Evolutionary conservation across 192 early-diverging fungal genomes (phyloP), one percentile per base, ranked within the genome.

Genomic region (Dissophora ornata): DNA sequence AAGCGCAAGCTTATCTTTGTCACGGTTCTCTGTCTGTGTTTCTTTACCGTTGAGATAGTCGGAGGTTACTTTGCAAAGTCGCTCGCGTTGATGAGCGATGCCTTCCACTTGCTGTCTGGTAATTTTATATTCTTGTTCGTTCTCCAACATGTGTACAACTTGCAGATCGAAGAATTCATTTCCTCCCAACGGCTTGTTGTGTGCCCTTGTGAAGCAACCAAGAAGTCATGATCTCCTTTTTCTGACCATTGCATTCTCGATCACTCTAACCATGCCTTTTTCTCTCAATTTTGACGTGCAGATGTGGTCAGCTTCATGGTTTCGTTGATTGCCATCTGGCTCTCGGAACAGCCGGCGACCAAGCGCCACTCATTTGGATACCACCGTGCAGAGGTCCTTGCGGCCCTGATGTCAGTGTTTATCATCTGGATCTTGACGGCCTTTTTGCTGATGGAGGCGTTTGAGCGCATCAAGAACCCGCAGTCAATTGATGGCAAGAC

Each of bases 391-490:
- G 91, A 95, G 69, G 90, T 94, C 51, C 74, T 95, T 38, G 94
- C 91, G 25, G 94, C 93, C 0, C 78, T 94, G 16, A 56, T 84
- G 51, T 93, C 92, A 9, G 90, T 89, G n/a, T 83, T 91, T 30
- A 82, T 90, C 28, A 92, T 95, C 49, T 95, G 94, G 94, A 74
- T 89, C 32, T 57, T 95, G 34, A 94, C 94, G 0, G 82, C 79
- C 9, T 80, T 79, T 56, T 68, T 95, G 24, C 81, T 94, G 25
- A 71, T 79, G 40, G 94, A 95, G 71, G 93, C 93, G 21, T 62
- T 90, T 41, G 82, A 91, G 28, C 83, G 94, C 24, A 60, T 95
- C 26, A 66, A 79, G 46, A 82, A 89, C 59, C 92, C 92, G 10
- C 57, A 77, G 29, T 38, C 81, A 3, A 90, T 94, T 29, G 84